Evolutionary conservation across 805 yeast species (phyloP), one percentile per base, ranked within the genome.

Genomic region (Clavispora asparagi): DNA sequence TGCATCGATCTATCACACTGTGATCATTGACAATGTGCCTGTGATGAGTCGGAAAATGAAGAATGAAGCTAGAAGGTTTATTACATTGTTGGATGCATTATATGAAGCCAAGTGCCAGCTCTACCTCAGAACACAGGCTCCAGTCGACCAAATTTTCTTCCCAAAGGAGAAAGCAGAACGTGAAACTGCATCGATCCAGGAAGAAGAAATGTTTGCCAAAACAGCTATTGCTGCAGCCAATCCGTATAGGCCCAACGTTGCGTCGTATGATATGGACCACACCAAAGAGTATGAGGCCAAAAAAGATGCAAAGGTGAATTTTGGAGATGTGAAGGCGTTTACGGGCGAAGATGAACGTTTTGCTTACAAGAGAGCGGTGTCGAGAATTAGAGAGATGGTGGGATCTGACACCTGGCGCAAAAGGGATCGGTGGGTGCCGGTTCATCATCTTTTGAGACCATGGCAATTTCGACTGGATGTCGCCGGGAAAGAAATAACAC

Each of bases 331-430:
- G 16, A 67, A 70, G 10, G 79, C 81, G 9, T 85, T 84, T 55
- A 84, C 89, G 0, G 91, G 91, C 23, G 88, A 85, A 55, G 91
- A 84, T 62, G 91, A 85, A 58, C 75, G 74, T 64, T 84, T 84
- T 63, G 89, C 91, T 3, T 84, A 76, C 56, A 80, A 79, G 50
- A 65, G 91, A 52, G 90, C 91, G 0, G 82, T 83, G 1, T 79
- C 83, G 55, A 65, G 91, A 51, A 71, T 85, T 32, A 70, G 71
- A 43, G 85, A 80, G 52, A 80, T 80, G 83, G 74, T 78, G 4
- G 71, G 74, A 1, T 75, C 81, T 0, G 66, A 62, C 31, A 44
- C 58, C 28, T 84, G 87, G 85, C 72, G 85, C 50, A 43, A 39
- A 12, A 44, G 54, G 5, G 64, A 63, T 16, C 61, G 71, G 46